phyloP scores from a whole-genome alignment of 495 filamentous ascomycete species.

The Daldinia bambusicola region DNA sequence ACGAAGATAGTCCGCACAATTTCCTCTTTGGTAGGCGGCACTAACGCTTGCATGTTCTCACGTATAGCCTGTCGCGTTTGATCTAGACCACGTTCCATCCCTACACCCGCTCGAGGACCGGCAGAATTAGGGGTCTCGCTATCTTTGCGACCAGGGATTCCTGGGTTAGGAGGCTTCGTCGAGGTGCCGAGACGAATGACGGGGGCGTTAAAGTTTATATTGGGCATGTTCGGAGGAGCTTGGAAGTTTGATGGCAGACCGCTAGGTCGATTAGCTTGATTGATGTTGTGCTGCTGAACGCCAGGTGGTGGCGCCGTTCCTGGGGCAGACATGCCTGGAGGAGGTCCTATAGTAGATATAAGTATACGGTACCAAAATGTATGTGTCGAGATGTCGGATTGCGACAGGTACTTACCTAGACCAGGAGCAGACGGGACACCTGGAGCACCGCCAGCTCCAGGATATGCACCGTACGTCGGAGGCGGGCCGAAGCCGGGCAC shows the following conservation, averaged over 20 bases:
- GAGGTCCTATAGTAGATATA: conserved; percentile 59
- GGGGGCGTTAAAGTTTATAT: conserved; percentile 97
- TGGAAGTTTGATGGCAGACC: conserved; percentile 88
- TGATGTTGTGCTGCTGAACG: conserved; percentile 75
- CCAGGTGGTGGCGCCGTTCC: conserved; percentile 82
- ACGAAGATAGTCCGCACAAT: conserved; percentile 90
- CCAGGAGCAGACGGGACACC: conserved; percentile 83
- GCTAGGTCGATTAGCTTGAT: conserved; percentile 77
- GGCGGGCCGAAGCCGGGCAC: conserved; percentile 73
- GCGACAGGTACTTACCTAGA: conserved; percentile 71
- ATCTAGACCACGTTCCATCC: conserved; percentile 70
- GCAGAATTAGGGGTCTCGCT: conserved; percentile 54
- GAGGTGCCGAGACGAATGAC: conserved; percentile 90
- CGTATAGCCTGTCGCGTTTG: conserved; percentile 74
- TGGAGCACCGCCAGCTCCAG: conserved; percentile 68
- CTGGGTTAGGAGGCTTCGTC: conserved; percentile 69
- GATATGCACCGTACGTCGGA: conserved; percentile 77
- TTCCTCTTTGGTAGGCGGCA: conserved; percentile 90
- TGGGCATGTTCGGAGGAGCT: conserved; percentile 89
- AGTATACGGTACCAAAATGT: conserved; percentile 8
- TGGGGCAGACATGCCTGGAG: conserved; percentile 82
- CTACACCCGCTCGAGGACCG: conserved; percentile 73
- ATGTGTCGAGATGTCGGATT: conserved; percentile 16
- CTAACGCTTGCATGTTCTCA: conserved; percentile 79
- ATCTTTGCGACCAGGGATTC: conserved; percentile 53